Evolutionary conservation across 2,329 filamentous ascomycete species (phyloP), one percentile per base, ranked within the genome.

Genomic region (Didymella arachidicola): DNA sequence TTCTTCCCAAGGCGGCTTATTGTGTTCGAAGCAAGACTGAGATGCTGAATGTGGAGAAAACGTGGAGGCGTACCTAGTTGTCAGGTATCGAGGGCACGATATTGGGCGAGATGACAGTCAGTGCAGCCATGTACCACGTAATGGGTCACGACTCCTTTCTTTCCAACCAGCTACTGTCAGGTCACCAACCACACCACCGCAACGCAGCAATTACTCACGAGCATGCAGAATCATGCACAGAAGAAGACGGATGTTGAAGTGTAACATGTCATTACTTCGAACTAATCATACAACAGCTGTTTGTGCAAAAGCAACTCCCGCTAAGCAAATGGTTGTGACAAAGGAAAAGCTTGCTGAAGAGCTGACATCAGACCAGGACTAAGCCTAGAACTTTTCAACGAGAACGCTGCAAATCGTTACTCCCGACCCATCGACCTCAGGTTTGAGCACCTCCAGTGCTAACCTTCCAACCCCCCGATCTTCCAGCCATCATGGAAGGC

Each of bases 381-480:
- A 57, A 56, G 58, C 47, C 51, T 55, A 59, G 59, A 29, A 46
- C 45, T 42, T 50, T 54, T 49, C 54, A 56, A 55, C 51, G 41
- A 57, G 53, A 58, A 57, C 54, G 49, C 53, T 48, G 43, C 51
- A 57, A 58, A 48, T 48, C 46, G 42, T 60, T 48, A 57, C 44
- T 53, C 52, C 52, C 45, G 53, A 56, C 25, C 44, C 45, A 48
- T 22, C 48, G 27, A 53, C 50, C 56, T 59, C 30, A 45, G 30
- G 41, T 27, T 32, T 46, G 22, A 52, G 42, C 54, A 53, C 48
- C 16, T 56, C 38, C 14, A 45, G 39, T 52, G 47, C 52, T 49
- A 52, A 60, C 69, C 61, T 70, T 72, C 68, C 55, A 64, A 71
- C 70, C 71, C 71, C 71, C 71, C 71, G 71, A 73, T 71, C 69